phyloP scores from a whole-genome alignment of 2,329 filamentous ascomycete genomes.

The Ophiostoma pallidulum region DNA sequence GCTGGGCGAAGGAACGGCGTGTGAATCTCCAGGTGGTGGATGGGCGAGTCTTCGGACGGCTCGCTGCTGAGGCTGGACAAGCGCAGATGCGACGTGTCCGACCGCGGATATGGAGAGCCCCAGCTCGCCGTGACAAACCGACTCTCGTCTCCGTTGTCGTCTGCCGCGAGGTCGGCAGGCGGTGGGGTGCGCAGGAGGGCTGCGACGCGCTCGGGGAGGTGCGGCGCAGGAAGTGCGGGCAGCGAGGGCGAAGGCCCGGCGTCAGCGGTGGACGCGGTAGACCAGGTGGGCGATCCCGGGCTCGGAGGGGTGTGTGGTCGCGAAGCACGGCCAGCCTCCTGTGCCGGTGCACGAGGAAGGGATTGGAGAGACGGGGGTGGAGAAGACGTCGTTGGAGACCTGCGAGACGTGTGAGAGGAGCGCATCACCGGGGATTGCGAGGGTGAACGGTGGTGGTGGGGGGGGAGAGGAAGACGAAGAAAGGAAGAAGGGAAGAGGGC shows the following conservation, averaged over 20 bases:
- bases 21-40: slow-evolving; percentile 52
- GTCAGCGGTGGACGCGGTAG: slow-evolving; percentile 53
- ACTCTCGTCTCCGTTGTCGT: slow-evolving; percentile 25
- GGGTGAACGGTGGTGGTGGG: too few relatives aligned
- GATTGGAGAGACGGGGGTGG: slow-evolving; percentile 37
- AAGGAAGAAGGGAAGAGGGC: not conserved
- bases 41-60: slow-evolving; percentile 48
- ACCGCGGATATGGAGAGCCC: slow-evolving; percentile 79
- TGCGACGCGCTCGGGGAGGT: slow-evolving; percentile 45
- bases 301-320: slow-evolving; percentile 26
- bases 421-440: not conserved
- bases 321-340: slow-evolving; percentile 40
- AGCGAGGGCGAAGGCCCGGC: slow-evolving; percentile 48
- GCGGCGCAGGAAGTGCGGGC: slow-evolving; percentile 49
- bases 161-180: slow-evolving; percentile 17
- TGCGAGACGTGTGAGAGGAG: slow-evolving; percentile 9
- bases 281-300: slow-evolving; percentile 50
- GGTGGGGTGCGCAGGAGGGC: slow-evolving; percentile 48
- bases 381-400: slow-evolving; percentile 46
- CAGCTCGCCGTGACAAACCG: slow-evolving; percentile 67
- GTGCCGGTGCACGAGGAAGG: slow-evolving; percentile 53
- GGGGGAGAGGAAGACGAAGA: not conserved
- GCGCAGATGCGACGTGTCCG: slow-evolving; percentile 42
- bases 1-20: slow-evolving; percentile 53
- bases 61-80: slow-evolving; percentile 48